Percentiles rank a stretch among this genome's conserved stretches.
Conservation (phyloP, 2,329 filamentous ascomycete species). For the Sporothrix mexicana region DNA sequence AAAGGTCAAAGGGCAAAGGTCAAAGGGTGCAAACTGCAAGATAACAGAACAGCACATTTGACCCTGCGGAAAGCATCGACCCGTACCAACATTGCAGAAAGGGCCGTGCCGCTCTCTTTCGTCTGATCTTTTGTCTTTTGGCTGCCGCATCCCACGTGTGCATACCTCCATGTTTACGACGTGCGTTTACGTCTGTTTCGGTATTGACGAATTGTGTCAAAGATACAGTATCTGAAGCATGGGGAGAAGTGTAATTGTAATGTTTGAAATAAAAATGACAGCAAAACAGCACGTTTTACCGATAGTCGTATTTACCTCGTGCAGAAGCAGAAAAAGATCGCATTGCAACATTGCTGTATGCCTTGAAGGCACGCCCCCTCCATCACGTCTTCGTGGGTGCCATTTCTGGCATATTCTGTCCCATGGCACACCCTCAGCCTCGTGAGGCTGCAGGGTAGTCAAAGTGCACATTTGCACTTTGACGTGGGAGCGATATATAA, state of each 20-base stretch:
- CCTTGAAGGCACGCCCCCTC: neutral
- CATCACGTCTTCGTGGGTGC: neutral
- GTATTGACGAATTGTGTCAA: neutral
- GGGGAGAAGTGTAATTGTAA: neutral
- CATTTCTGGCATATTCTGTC: conserved; percentile 18
- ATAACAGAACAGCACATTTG: neutral
- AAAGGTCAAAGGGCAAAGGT: neutral
- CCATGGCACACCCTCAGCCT: neutral
- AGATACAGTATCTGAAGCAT: too few relatives aligned
- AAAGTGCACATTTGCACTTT: neutral
- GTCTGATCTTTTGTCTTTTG: neutral
- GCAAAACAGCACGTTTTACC: neutral
- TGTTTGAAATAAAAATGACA: neutral
- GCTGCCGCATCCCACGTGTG: neutral
- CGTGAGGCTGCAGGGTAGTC: neutral
- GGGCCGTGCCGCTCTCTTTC: neutral
- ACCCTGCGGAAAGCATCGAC: neutral
- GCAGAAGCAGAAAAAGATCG: neutral
- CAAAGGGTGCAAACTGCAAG: neutral
- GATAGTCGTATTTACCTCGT: neutral
- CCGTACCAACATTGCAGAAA: neutral
- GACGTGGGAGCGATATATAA: neutral
- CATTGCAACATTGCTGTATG: neutral
- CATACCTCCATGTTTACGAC: neutral
- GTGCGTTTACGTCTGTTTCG: neutral